These are phyloP conservation scores for Gryganskiella cystojenkinii DNA, from an alignment of 192 early-diverging fungal species.

Conservation along the genomic window DNA sequence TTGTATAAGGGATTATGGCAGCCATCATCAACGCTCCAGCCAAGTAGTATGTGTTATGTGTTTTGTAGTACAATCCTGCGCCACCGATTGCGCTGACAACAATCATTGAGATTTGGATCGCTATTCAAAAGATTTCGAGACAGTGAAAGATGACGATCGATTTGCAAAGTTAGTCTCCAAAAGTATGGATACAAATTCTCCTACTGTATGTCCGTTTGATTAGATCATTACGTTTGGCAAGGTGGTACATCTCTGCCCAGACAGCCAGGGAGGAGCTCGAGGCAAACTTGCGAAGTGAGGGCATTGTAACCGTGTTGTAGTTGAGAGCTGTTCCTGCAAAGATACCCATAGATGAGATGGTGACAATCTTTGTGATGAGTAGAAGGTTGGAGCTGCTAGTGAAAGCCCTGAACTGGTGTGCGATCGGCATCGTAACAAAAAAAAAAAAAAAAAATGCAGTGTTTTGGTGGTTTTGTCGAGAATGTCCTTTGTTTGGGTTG, in stretches of 20 bases:
- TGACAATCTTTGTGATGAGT: constrained; percentile 32
- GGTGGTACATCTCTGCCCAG: constrained; percentile 38
- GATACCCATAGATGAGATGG: constrained; percentile 42
- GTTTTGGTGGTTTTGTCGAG: constrained; percentile 1
- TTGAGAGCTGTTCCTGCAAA: constrained; percentile 30
- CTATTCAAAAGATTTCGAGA: neutral
- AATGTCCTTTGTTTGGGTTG: neutral
- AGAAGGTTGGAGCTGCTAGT: constrained; percentile 22
- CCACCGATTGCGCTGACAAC: constrained; percentile 16
- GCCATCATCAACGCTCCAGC: constrained; percentile 21
- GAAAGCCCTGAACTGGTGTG: constrained; percentile 26
- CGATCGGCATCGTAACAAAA: constrained; percentile 3
- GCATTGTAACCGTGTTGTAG: constrained; percentile 34
- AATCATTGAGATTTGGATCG: constrained; percentile 21
- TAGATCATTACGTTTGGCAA: constrained; percentile 31
- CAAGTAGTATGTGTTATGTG: constrained; percentile 25
- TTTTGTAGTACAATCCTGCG: constrained; percentile 22
- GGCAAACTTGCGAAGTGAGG: constrained; percentile 39
- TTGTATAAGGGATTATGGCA: constrained; percentile 15
- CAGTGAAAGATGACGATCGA: neutral
- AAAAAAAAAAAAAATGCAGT: constrained; percentile 7
- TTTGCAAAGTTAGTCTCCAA: neutral
- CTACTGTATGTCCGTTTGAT: too few relatives aligned
- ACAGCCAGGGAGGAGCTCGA: constrained; percentile 35
- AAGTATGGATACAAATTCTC: neutral